Conservation (phyloP, 768 basidiomycete species). For the Psilocybe tampanensis region DNA sequence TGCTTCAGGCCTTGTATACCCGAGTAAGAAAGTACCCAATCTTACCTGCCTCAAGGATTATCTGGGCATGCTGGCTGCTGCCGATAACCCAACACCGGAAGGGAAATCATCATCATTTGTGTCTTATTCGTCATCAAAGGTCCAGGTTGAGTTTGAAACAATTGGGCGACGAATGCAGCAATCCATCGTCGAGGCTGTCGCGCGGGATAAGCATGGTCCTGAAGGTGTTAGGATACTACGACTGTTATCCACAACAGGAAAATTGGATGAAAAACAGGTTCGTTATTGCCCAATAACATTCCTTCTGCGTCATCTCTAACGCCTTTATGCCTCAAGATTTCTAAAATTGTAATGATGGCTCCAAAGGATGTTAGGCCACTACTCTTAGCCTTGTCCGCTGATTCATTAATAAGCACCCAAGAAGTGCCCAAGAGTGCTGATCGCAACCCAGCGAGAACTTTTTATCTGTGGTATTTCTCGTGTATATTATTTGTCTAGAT, state of each 20-base stretch:
- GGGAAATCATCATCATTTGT: constrained; percentile 75
- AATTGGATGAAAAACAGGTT: constrained; percentile 95
- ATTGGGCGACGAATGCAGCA: constrained; percentile 68
- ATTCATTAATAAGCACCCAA: constrained; percentile 87
- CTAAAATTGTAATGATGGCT: constrained; percentile 92
- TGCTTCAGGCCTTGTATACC: constrained; percentile 61
- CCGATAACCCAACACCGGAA: constrained; percentile 79
- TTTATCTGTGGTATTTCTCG: constrained; percentile 80
- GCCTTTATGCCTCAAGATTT: constrained; percentile 58
- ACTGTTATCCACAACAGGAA: constrained; percentile 78
- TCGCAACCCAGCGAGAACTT: constrained; percentile 84
- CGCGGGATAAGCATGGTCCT: constrained; percentile 81
- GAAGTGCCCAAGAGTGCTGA: constrained; percentile 92
- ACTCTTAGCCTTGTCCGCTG: constrained; percentile 75
- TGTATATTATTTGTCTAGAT: background rate
- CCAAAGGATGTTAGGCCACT: constrained; percentile 84
- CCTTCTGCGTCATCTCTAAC: background rate
- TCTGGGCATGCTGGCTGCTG: constrained; percentile 75
- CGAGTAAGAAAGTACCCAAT: constrained; percentile 56
- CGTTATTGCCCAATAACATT: constrained; percentile 17
- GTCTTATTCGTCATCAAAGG: constrained; percentile 68
- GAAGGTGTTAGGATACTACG: constrained; percentile 84
- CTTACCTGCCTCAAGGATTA: constrained; percentile 75
- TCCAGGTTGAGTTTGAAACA: constrained; percentile 80
- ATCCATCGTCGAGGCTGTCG: constrained; percentile 74